Percentiles rank a stretch among this genome's conserved stretches.
These are phyloP conservation scores for Thamnidium elegans DNA, from an alignment of 192 early-diverging fungal species.

Conservation along the genomic window DNA sequence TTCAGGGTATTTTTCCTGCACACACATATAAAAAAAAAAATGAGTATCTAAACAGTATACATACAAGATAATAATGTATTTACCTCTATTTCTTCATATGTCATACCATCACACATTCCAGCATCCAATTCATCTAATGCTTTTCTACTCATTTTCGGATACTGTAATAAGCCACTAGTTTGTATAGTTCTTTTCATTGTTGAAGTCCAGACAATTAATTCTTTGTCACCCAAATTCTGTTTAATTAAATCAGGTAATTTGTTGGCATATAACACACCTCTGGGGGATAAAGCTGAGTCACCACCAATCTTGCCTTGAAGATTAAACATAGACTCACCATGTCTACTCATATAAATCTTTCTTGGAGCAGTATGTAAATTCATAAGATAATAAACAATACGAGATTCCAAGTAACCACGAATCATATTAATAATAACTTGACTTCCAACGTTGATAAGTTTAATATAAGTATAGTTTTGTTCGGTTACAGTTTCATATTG, in stretches of 20 bases:
- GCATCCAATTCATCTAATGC: conserved; percentile 96
- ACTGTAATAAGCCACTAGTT: conserved; percentile 74
- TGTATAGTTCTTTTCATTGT: conserved; percentile 93
- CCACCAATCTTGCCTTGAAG: conserved; percentile 91
- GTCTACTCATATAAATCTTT: conserved; percentile 88
- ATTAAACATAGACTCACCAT: conserved; percentile 96
- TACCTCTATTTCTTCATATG: conserved; percentile 97
- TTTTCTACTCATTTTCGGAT: conserved; percentile 95
- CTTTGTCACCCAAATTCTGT: conserved; percentile 69
- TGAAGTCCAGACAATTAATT: conserved; percentile 93
- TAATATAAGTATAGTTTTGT: conserved; percentile 78
- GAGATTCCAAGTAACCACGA: conserved; percentile 91
- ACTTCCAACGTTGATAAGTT: conserved; percentile 91
- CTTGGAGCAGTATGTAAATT: conserved; percentile 96
- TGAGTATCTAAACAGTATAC: not conserved
- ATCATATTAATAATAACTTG: conserved; percentile 93
- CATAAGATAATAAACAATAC: conserved; percentile 99
- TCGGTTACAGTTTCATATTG: conserved; percentile 89
- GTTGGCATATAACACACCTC: conserved; percentile 82
- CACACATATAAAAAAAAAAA: not conserved
- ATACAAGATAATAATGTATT: not conserved
- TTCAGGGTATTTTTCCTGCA: conserved; percentile 76
- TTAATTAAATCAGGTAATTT: conserved; percentile 80
- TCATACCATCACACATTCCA: conserved; percentile 97
- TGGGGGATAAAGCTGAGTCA: conserved; percentile 85